Percentiles rank a stretch among this genome's conserved stretches.
phyloP scores from a whole-genome alignment of 1,284 basidiomycete genomes.

The Pseudozyma sp. region DNA sequence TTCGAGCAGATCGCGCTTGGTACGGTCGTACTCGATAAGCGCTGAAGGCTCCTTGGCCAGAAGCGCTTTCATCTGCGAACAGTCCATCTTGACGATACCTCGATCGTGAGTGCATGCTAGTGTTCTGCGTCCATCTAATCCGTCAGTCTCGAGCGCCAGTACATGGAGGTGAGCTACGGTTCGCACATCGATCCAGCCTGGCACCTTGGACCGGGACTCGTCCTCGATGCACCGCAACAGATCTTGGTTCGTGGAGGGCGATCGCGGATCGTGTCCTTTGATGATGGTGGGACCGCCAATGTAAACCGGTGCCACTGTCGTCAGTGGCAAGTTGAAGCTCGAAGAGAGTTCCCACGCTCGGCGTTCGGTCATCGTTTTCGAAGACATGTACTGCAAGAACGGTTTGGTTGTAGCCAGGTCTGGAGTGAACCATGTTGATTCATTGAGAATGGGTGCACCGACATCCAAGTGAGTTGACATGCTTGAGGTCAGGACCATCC shows the following conservation, averaged over 20 bases:
- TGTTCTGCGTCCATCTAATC: neutral
- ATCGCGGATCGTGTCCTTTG: slow-evolving; percentile 1
- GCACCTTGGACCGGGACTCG: slow-evolving; percentile 4
- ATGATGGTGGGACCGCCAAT: slow-evolving; percentile 8
- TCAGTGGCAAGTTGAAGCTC: neutral
- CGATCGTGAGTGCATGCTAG: slow-evolving; percentile 6
- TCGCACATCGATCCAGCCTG: slow-evolving; percentile 11
- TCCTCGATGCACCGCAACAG: slow-evolving; percentile 2
- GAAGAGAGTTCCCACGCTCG: slow-evolving; percentile 7
- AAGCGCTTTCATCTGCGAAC: neutral
- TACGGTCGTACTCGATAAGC: slow-evolving; percentile 1
- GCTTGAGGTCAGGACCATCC: slow-evolving; percentile 5
- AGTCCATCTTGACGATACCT: slow-evolving; percentile 4
- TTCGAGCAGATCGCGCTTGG: slow-evolving; percentile 5
- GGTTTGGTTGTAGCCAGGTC: neutral
- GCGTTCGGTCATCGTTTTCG: neutral
- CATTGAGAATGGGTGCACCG: neutral
- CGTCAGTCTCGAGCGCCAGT: neutral
- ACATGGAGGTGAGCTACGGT: slow-evolving; percentile 6
- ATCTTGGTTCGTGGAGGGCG: slow-evolving; percentile 1
- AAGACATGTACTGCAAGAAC: slow-evolving; percentile 7
- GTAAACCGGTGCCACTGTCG: slow-evolving; percentile 4
- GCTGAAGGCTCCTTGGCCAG: neutral
- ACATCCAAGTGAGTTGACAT: slow-evolving; percentile 6
- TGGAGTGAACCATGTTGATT: slow-evolving; percentile 6